Evolutionary conservation across 768 basidiomycete genomes (phyloP).

Genomic region (Termitomyces sp.): DNA sequence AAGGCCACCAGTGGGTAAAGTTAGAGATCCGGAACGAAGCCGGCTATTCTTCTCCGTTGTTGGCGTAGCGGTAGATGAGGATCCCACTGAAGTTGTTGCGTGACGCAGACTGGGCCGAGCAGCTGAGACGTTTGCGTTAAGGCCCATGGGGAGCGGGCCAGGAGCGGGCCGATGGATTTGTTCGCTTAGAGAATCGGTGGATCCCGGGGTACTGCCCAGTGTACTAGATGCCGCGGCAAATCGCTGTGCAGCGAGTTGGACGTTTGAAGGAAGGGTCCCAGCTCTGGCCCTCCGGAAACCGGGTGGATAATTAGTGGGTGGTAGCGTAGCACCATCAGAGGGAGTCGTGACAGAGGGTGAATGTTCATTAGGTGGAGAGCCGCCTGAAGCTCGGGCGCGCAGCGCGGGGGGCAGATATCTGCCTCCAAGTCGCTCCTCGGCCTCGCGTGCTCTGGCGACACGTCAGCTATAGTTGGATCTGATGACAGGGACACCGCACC

Average conservation of each 20-base stretch:
- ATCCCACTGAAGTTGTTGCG: slow-evolving; percentile 64
- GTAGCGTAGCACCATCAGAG: slow-evolving; percentile 50
- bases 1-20: slow-evolving; percentile 70
- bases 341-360: slow-evolving; percentile 52
- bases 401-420: slow-evolving; percentile 82
- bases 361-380: slow-evolving; percentile 68
- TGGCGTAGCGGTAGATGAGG: slow-evolving; percentile 45
- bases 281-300: slow-evolving; percentile 95
- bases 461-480: slow-evolving; percentile 4
- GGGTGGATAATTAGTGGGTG: slow-evolving; percentile 73
- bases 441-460: slow-evolving; percentile 69
- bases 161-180: slow-evolving; percentile 45
- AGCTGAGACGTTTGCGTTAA: slow-evolving; percentile 32
- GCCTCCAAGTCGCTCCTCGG: slow-evolving; percentile 59
- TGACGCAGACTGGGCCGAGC: slow-evolving; percentile 69
- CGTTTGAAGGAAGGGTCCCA: slow-evolving; percentile 95
- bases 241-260: slow-evolving; percentile 80
- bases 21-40: slow-evolving; percentile 88
- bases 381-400: slow-evolving; percentile 62
- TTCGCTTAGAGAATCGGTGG: slow-evolving; percentile 38
- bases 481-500: slow-evolving; percentile 37
- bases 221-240: slow-evolving; percentile 66
- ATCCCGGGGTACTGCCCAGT: slow-evolving; percentile 38
- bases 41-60: slow-evolving; percentile 71
- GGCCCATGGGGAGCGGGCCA: slow-evolving; percentile 36